A percentile compares a stretch with the other conserved stretches of the same genome.
phyloP scores from a whole-genome alignment of 2,329 filamentous ascomycete species.

The Botrytis hyacinthi region DNA sequence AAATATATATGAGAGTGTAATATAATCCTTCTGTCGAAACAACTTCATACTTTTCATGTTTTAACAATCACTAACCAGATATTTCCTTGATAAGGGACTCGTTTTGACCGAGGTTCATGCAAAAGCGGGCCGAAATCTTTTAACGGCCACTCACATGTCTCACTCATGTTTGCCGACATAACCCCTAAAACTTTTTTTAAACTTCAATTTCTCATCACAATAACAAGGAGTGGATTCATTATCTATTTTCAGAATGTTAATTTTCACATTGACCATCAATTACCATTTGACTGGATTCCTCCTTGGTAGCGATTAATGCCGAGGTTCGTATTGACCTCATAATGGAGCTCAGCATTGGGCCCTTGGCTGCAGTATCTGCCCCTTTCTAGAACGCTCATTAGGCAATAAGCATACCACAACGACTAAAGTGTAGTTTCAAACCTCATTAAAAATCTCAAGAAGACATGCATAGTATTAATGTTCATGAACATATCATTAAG shows the following conservation, averaged over 20 bases:
- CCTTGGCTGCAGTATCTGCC: background rate
- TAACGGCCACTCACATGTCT: background rate
- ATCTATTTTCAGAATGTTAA: background rate
- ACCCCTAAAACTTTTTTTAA: background rate
- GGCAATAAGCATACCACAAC: no score
- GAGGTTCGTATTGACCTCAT: background rate
- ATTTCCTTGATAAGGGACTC: constrained; percentile 7
- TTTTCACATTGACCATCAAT: background rate
- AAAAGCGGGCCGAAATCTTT: background rate
- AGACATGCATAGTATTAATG: background rate
- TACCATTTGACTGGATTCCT: background rate
- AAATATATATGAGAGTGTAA: background rate
- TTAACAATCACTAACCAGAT: background rate
- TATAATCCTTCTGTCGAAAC: background rate
- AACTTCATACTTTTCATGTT: background rate
- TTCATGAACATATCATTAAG: background rate
- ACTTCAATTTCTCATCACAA: background rate
- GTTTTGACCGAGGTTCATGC: constrained; percentile 8
- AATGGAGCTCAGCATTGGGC: background rate
- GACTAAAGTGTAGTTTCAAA: no score
- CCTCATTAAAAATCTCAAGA: no score
- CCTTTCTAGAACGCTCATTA: background rate
- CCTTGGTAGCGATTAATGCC: background rate
- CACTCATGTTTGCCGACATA: background rate
- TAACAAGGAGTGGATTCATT: background rate